Percentiles rank a stretch among this genome's conserved stretches.
phyloP scores from a whole-genome alignment of 768 basidiomycete genomes.

The Serpula lacrymans region DNA sequence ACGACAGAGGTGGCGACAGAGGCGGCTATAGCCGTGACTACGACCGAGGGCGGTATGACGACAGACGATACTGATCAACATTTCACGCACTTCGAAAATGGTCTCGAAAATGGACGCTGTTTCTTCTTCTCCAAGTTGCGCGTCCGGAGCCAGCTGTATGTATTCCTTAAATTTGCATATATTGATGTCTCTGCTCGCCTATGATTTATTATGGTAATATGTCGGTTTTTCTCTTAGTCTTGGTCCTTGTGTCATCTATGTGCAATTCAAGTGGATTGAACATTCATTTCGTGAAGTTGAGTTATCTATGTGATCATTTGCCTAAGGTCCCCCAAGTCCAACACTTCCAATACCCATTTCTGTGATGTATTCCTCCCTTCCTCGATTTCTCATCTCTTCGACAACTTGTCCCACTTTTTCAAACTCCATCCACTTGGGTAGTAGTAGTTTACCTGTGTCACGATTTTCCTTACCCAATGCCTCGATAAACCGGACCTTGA shows the following conservation, averaged over 20 bases:
- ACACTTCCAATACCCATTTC: slow-evolving; percentile 64
- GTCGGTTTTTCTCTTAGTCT: no score
- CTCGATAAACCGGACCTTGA: slow-evolving; percentile 61
- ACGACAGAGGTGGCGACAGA: slow-evolving; percentile 26
- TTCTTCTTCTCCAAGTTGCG: no score
- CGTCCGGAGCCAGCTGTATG: no score
- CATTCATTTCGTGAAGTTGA: no score
- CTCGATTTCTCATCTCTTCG: slow-evolving; percentile 59
- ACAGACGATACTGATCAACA: slow-evolving; percentile 39
- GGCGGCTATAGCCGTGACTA: slow-evolving; percentile 31
- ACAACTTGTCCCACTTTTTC: slow-evolving; percentile 69
- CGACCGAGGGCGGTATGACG: slow-evolving; percentile 41
- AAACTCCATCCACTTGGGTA: slow-evolving; percentile 53
- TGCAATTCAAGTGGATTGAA: no score
- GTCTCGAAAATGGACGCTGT: no score
- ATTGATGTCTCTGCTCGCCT: no score
- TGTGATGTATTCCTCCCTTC: slow-evolving; percentile 51
- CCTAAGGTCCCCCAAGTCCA: not conserved
- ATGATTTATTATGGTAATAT: no score
- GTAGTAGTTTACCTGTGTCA: not conserved
- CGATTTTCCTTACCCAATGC: slow-evolving; percentile 22
- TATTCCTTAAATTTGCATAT: no score
- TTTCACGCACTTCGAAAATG: no score
- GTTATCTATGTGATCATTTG: no score
- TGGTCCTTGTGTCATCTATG: no score